Evolutionary conservation across 192 early-diverging fungal species (phyloP).

Genomic region (Allomyces arbusculus): DNA sequence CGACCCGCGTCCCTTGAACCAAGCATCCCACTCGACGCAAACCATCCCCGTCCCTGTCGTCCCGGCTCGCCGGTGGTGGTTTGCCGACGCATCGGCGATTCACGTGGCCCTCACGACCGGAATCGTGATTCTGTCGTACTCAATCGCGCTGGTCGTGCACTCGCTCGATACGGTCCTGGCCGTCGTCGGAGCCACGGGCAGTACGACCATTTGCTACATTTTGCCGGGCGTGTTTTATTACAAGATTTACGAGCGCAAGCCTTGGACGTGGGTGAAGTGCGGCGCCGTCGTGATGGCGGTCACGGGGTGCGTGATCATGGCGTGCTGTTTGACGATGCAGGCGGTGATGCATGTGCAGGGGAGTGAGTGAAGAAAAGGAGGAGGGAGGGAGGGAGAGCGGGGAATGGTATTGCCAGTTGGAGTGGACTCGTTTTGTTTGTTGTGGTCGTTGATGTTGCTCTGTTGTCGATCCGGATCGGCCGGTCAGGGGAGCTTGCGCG

Average conservation of each 20-base stretch:
- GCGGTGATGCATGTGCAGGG: neutral
- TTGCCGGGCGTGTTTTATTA: slow-evolving; percentile 84
- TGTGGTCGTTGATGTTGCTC: no score
- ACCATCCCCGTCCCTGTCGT: no score
- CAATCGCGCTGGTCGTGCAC: slow-evolving; percentile 52
- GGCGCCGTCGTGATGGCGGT: slow-evolving; percentile 31
- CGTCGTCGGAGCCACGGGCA: slow-evolving; percentile 91
- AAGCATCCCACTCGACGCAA: neutral
- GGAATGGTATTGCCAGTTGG: no score
- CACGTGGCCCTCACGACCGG: slow-evolving; percentile 40
- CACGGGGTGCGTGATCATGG: slow-evolving; percentile 62
- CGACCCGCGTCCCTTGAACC: slow-evolving; percentile 4
- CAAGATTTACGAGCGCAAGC: slow-evolving; percentile 43
- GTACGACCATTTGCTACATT: slow-evolving; percentile 89
- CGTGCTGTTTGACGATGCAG: slow-evolving; percentile 42
- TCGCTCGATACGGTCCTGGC: slow-evolving; percentile 68
- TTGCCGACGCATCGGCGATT: no score
- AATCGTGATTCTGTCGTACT: slow-evolving; percentile 47
- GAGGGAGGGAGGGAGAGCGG: no score
- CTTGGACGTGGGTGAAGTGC: slow-evolving; percentile 45
- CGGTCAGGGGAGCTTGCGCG: no score
- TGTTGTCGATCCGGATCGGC: no score
- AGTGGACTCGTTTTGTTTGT: no score
- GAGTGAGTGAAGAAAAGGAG: no score
- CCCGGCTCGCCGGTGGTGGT: no score